Base-by-base conservation (phyloP, 2,329 filamentous ascomycete genomes). In the Alternaria longipes region DNA sequence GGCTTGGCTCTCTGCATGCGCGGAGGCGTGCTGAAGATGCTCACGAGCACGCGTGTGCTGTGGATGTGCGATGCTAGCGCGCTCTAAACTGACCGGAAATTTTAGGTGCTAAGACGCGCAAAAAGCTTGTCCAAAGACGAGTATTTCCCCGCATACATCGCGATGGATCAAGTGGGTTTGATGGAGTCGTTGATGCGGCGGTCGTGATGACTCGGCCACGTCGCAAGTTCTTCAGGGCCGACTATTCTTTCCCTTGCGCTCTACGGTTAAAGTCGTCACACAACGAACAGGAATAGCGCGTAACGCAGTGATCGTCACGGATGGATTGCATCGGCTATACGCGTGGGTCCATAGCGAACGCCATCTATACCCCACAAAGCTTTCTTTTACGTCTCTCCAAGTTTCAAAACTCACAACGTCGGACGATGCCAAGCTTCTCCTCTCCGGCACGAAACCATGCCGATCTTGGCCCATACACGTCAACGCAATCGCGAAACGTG, bases 381-480 rank as follows among this genome's bases (percentile, higher is more conserved):
- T 53, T 36, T 45, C 54, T 55, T 53, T 40, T 49, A 56, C 62
- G 64, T 56, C 59, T 59, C 50, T 56, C 58, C 60, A 62, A 46
- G 72, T 75, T 75, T 67, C 67, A 72, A 66, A 65, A 56, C 59
- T 59, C 59, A 34, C 61, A 61, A 42, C 52, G 62, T 63, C 62
- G 44, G 56, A 66, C 68, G 64, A 64, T 68, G 65, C 62, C 47
- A 40, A 57, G 46, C 41, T 24, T 42, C 20, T 30, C 26, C 32
- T 46, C 7, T 30, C 46, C 69, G 69, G 68, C 70, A 65, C 51
- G 54, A 60, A 55, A 64, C 64, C 60, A 26, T 64, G 64, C 68
- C 69, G 68, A 67, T 65, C 65, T 76, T 75, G 72, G 75, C 74
- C 32, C 44, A 59, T 65, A 70, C 62, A 68, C 64, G 64, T 64